Evolutionary conservation across 1,284 basidiomycete genomes (phyloP).

Genomic region (Gymnopus androsaceus): DNA sequence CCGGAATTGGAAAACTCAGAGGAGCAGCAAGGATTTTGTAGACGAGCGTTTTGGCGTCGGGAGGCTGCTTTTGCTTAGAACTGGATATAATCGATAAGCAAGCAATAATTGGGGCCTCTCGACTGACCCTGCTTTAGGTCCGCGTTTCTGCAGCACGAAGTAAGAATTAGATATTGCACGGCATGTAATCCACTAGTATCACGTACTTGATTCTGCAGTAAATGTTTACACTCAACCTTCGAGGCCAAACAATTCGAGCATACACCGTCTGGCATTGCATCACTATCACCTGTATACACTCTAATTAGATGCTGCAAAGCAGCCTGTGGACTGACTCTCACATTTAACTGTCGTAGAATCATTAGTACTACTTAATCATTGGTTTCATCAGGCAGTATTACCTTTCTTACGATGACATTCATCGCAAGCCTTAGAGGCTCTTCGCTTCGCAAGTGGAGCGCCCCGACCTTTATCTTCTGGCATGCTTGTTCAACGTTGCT

Average conservation of each 20-base stretch:
- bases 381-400: neutral
- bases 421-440: conserved; percentile 4
- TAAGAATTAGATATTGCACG: neutral
- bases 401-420: conserved; percentile 8
- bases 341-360: conserved; percentile 1
- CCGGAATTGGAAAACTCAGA: neutral
- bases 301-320: neutral
- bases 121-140: conserved; percentile 11
- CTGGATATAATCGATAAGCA: neutral
- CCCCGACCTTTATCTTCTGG: neutral
- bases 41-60: conserved; percentile 2
- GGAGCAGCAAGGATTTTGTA: conserved; percentile 13
- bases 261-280: neutral
- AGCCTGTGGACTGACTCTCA: neutral
- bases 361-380: neutral
- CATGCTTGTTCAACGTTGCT: too few species aligned
- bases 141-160: conserved; percentile 11
- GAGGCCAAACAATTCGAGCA: conserved; percentile 12
- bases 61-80: neutral
- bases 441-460: neutral
- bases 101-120: neutral
- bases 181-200: neutral
- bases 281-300: conserved; percentile 5
- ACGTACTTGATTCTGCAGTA: conserved; percentile 8
- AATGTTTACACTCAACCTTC: conserved; percentile 12